phyloP scores from a whole-genome alignment of 2,329 filamentous ascomycete genomes.

The Trichoderma arundinaceum region DNA sequence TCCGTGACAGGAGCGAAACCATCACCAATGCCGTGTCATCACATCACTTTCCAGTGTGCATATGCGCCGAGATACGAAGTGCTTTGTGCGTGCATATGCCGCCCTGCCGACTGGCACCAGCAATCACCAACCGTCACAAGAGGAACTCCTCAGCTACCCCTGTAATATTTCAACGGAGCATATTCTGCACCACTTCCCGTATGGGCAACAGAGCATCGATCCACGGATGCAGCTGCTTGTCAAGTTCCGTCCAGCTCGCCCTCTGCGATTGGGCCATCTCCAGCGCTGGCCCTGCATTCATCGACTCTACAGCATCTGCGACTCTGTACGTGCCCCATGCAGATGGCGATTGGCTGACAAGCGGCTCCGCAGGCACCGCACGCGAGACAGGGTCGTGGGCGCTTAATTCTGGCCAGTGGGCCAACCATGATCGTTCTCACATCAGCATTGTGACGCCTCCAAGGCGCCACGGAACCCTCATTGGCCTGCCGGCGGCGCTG shows the following conservation, averaged over 20 bases:
- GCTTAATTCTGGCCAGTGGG: constrained; percentile 22
- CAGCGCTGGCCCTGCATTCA: constrained; percentile 6
- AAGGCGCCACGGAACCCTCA: constrained; percentile 11
- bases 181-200: constrained; percentile 1
- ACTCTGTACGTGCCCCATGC: neutral
- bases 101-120: constrained; percentile 1
- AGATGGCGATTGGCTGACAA: constrained; percentile 11
- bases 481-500: constrained; percentile 27
- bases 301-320: neutral
- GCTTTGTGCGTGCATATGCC: neutral
- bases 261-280: constrained; percentile 18
- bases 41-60: constrained; percentile 2
- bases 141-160: too few relatives aligned
- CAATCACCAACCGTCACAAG: constrained; percentile 4
- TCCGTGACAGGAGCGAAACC: neutral
- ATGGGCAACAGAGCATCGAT: constrained; percentile 5
- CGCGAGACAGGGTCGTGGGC: constrained; percentile 30
- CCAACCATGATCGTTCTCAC: constrained; percentile 30
- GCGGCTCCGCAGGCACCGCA: constrained; percentile 19
- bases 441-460: constrained; percentile 29
- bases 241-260: constrained; percentile 1
- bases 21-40: constrained; percentile 19
- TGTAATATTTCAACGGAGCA: neutral
- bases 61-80: neutral
- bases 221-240: constrained; percentile 9